Evolutionary conservation across 2,329 filamentous ascomycete species (phyloP).

Genomic region (Trichoderma sp.): DNA sequence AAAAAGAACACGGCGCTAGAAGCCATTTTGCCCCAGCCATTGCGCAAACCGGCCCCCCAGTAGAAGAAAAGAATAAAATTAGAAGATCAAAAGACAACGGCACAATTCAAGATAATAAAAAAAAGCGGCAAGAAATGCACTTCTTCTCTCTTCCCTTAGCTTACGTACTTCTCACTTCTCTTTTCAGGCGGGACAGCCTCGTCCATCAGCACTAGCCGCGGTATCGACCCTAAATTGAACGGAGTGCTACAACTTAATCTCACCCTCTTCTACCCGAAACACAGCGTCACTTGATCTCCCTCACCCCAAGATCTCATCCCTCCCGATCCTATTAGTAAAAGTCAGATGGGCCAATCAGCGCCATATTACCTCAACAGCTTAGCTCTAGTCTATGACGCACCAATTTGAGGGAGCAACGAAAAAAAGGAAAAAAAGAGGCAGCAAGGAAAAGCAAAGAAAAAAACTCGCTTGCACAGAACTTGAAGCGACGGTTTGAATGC

Average conservation of each 20-base stretch:
- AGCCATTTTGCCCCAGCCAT: background rate
- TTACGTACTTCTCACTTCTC: background rate
- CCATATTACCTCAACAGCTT: background rate
- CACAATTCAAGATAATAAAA: background rate
- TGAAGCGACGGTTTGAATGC: background rate
- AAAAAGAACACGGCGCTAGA: background rate
- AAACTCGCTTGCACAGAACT: background rate
- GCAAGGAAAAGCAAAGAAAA: background rate
- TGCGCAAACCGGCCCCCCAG: background rate
- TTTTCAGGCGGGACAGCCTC: background rate
- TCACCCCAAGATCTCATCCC: conserved; percentile 1
- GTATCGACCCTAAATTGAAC: background rate
- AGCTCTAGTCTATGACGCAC: conserved; percentile 3
- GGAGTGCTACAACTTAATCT: conserved; percentile 5
- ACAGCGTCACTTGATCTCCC: conserved; percentile 6
- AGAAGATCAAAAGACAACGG: background rate
- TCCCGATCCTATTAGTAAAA: conserved; percentile 13
- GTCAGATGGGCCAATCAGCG: conserved; percentile 8
- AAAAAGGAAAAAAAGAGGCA: background rate
- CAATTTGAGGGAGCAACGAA: background rate
- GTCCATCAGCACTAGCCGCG: background rate
- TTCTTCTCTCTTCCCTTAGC: background rate
- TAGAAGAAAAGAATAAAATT: background rate
- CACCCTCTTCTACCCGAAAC: conserved; percentile 19
- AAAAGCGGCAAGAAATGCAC: background rate